Conservation (phyloP, 2,329 filamentous ascomycete genomes). For the Phialophora verrucosa region DNA sequence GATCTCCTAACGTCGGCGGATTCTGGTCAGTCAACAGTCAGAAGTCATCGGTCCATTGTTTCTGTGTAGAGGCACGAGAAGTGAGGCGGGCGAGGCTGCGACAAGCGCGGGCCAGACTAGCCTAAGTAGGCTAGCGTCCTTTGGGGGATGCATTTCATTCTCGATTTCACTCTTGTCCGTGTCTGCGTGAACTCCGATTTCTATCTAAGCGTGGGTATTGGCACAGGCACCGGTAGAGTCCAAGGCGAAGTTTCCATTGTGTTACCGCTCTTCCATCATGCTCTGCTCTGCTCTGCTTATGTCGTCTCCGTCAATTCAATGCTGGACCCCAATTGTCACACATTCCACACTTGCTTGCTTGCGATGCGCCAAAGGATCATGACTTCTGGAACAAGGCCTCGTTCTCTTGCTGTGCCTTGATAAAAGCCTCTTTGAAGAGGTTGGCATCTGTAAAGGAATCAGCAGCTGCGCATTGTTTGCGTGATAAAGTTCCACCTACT, state of each 20-base stretch:
- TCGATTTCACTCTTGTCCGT: slow-evolving; percentile 15
- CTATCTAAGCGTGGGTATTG: slow-evolving; percentile 24
- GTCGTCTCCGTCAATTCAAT: slow-evolving; percentile 15
- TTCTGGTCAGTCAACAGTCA: neutral
- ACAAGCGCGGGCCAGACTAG: neutral
- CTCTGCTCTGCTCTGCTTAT: slow-evolving; percentile 2
- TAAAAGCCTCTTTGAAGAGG: slow-evolving; percentile 94
- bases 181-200: slow-evolving; percentile 4
- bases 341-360: slow-evolving; percentile 18
- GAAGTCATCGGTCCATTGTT: neutral
- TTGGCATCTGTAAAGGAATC: slow-evolving; percentile 75
- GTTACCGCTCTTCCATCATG: slow-evolving; percentile 8
- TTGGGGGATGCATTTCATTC: neutral
- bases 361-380: slow-evolving; percentile 16
- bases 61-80: neutral
- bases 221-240: slow-evolving; percentile 7
- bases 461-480: neutral
- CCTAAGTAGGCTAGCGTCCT: neutral
- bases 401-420: slow-evolving; percentile 96
- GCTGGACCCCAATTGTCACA: slow-evolving; percentile 27
- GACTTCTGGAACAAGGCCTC: slow-evolving; percentile 72
- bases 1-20: neutral
- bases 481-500: slow-evolving; percentile 65
- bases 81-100: neutral
- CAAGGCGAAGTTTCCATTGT: neutral